A percentile compares a stretch with the other conserved stretches of the same genome.
Evolutionary conservation across 139 green algal species (phyloP).

Genomic region (Coelastrella sp.): DNA sequence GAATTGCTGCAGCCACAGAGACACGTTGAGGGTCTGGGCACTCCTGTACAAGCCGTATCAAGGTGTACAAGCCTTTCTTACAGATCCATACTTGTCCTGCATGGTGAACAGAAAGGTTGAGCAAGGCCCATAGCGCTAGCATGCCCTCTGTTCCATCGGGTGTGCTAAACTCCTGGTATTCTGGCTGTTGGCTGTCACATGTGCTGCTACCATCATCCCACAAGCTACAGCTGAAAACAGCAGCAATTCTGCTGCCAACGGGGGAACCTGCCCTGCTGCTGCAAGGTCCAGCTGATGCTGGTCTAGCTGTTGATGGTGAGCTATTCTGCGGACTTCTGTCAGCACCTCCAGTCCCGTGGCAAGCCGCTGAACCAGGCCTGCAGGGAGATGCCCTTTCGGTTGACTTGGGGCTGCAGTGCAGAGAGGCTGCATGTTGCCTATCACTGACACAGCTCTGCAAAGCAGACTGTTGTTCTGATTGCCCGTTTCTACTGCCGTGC

Average conservation of each 20-base stretch:
- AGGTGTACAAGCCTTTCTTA: slow-evolving; percentile 9
- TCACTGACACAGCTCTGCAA: neutral
- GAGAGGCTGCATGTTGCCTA: neutral
- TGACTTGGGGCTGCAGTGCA: neutral
- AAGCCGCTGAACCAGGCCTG: neutral
- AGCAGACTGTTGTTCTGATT: neutral
- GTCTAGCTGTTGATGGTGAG: neutral
- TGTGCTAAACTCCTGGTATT: neutral
- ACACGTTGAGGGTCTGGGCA: neutral
- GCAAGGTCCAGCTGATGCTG: neutral
- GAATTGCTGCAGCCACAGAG: slow-evolving; percentile 26
- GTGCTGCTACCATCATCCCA: neutral
- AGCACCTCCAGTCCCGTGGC: too few species aligned
- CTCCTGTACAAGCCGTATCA: slow-evolving; percentile 21
- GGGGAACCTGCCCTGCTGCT: neutral
- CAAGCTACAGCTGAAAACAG: neutral
- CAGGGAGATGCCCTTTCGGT: neutral
- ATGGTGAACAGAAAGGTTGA: neutral
- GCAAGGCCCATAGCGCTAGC: slow-evolving; percentile 17
- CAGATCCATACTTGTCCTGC: neutral
- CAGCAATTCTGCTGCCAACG: slow-evolving; percentile 10
- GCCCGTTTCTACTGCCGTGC: neutral
- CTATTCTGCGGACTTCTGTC: too few species aligned
- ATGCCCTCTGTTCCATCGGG: slow-evolving; percentile 15
- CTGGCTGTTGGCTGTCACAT: neutral